These are phyloP conservation scores for Volvox africanus DNA, from an alignment of 139 green algal genomes.

Conservation along the genomic window DNA sequence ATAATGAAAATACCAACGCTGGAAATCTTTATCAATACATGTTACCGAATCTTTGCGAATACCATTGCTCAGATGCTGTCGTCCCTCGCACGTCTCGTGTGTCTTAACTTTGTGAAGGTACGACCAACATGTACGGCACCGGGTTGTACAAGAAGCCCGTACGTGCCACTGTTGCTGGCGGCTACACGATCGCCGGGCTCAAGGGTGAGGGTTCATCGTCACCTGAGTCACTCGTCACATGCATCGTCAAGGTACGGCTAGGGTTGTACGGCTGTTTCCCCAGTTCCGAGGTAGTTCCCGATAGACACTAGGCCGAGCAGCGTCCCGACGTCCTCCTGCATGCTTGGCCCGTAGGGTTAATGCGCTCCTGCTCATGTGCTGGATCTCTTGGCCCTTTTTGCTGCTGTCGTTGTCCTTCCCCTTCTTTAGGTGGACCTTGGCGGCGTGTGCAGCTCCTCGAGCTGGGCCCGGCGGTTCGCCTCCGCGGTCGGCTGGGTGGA, in stretches of 20 bases:
- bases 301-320: no score
- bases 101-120: background rate
- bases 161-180: slow-evolving; percentile 46
- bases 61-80: no score
- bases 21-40: no score
- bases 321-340: no score
- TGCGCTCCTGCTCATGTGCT: no score
- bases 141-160: slow-evolving; percentile 46
- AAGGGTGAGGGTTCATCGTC: slow-evolving; percentile 12
- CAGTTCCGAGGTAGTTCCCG: no score
- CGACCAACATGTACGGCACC: background rate
- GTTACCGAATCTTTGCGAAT: no score
- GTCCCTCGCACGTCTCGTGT: background rate
- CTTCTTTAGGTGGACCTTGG: slow-evolving; percentile 42
- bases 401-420: background rate
- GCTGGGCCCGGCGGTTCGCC: background rate
- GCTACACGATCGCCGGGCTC: slow-evolving; percentile 58
- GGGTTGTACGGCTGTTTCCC: no score
- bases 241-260: slow-evolving; percentile 51
- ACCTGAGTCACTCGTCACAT: slow-evolving; percentile 54
- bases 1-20: no score
- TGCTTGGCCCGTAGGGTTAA: no score
- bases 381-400: no score
- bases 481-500: slow-evolving; percentile 55
- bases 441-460: background rate